phyloP scores from a whole-genome alignment of 139 green algal genomes.

The Cymbomonas tetramitiformis region DNA sequence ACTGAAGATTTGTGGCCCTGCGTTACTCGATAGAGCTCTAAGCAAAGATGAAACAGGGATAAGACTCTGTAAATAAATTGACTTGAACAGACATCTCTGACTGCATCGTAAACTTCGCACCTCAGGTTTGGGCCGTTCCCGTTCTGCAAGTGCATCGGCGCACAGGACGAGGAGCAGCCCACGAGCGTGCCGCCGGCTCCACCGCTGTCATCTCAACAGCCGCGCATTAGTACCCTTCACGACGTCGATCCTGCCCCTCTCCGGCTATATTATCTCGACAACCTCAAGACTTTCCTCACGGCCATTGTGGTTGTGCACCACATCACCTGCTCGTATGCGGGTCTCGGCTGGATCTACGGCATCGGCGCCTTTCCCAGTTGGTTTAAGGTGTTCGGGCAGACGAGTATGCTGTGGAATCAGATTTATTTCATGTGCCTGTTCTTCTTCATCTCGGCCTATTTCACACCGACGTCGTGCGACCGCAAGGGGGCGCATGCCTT shows the following conservation, averaged over 20 bases:
- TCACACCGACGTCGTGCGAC: not conserved
- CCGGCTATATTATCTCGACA: not conserved
- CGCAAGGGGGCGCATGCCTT: not conserved
- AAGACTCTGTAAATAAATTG: too few relatives aligned
- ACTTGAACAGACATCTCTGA: too few relatives aligned
- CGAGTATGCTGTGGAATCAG: not conserved
- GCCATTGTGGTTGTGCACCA: not conserved
- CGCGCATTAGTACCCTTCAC: too few relatives aligned
- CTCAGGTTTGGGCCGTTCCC: too few relatives aligned
- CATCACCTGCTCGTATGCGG: not conserved
- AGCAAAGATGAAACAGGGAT: too few relatives aligned
- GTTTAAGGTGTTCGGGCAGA: not conserved
- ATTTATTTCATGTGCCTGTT: conserved; percentile 4
- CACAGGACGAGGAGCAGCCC: too few relatives aligned
- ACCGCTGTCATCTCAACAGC: too few relatives aligned
- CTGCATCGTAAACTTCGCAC: too few relatives aligned
- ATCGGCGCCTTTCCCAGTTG: not conserved
- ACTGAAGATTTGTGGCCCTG: too few relatives aligned
- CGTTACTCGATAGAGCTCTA: too few relatives aligned
- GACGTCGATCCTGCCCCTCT: not conserved
- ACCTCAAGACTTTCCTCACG: not conserved
- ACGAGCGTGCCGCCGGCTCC: too few relatives aligned
- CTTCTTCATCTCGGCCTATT: conserved; percentile 7
- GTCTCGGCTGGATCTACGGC: not conserved
- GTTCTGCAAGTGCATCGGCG: too few relatives aligned